These are phyloP conservation scores for Cyberlindnera lachancei DNA, from an alignment of 805 yeast species.

Conservation along the genomic window DNA sequence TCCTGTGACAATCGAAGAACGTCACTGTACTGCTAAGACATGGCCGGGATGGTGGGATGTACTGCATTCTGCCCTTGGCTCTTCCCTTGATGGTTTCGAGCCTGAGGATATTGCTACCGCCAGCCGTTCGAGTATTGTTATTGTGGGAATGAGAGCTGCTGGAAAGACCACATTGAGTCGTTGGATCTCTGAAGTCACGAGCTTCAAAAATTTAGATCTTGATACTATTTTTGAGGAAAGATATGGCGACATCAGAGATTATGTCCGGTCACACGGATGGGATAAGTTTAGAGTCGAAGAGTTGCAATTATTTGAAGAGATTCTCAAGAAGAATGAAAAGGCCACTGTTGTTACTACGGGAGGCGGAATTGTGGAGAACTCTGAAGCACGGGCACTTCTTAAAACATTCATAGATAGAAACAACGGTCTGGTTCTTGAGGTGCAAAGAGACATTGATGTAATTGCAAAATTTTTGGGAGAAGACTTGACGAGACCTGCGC, in stretches of 20 bases:
- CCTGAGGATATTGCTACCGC: conserved; percentile 23
- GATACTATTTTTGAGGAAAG: conserved; percentile 64
- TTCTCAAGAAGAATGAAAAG: conserved; percentile 31
- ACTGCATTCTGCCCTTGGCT: conserved; percentile 61
- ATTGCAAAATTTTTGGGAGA: conserved; percentile 65
- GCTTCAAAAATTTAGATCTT: conserved; percentile 64
- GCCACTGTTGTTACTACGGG: conserved; percentile 81
- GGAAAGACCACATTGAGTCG: conserved; percentile 85
- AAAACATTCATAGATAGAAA: conserved; percentile 37
- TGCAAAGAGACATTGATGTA: conserved; percentile 80
- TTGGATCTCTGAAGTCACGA: conserved; percentile 67
- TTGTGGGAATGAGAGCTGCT: conserved; percentile 97
- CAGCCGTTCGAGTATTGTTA: conserved; percentile 49
- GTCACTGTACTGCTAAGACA: conserved; percentile 92
- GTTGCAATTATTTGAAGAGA: conserved; percentile 43
- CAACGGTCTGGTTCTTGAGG: conserved; percentile 73
- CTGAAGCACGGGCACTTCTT: conserved; percentile 56
- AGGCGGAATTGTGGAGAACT: conserved; percentile 88
- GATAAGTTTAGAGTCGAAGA: conserved; percentile 75
- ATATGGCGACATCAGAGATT: conserved; percentile 46
- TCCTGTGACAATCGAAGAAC: conserved; percentile 71
- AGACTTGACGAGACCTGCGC: conserved; percentile 78
- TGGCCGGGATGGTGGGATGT: conserved; percentile 99
- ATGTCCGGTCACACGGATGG: conserved; percentile 71
- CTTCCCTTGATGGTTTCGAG: conserved; percentile 66